Percentiles rank a stretch among this genome's conserved stretches.
These are phyloP conservation scores for Achaetomium macrosporum DNA, from an alignment of 2,329 filamentous ascomycete species.

Conservation along the genomic window DNA sequence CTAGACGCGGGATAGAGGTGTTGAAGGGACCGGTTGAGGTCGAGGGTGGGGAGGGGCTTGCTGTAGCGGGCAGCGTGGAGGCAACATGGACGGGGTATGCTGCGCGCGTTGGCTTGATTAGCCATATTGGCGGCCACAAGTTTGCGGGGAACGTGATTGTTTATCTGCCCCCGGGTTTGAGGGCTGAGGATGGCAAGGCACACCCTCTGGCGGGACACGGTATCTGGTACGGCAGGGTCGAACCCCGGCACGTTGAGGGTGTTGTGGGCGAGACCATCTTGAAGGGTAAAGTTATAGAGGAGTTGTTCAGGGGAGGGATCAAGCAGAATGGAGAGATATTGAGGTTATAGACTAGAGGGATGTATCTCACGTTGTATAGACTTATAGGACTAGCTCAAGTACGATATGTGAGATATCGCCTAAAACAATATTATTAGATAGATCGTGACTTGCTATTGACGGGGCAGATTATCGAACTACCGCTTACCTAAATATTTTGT, in stretches of 20 bases:
- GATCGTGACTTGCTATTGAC: too few relatives aligned
- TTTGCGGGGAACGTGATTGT: slow-evolving; percentile 81
- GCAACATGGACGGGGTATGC: slow-evolving; percentile 26
- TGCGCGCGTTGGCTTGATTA: slow-evolving; percentile 64
- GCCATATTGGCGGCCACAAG: slow-evolving; percentile 79
- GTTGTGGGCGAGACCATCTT: slow-evolving; percentile 66
- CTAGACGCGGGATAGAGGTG: slow-evolving; percentile 44
- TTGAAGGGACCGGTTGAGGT: slow-evolving; percentile 41
- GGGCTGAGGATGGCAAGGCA: slow-evolving; percentile 33
- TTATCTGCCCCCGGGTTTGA: slow-evolving; percentile 60
- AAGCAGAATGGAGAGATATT: slow-evolving; percentile 48
- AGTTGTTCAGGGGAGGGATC: slow-evolving; percentile 68
- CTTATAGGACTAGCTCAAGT: too few relatives aligned
- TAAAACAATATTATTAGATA: too few relatives aligned
- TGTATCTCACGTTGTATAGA: background rate
- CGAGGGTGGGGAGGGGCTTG: slow-evolving; percentile 26
- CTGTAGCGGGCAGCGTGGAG: slow-evolving; percentile 13
- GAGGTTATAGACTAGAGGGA: slow-evolving; percentile 33
- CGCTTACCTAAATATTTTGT: too few relatives aligned
- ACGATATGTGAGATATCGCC: too few relatives aligned
- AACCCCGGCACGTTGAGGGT: slow-evolving; percentile 69
- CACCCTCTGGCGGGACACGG: slow-evolving; percentile 64
- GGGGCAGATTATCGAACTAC: too few relatives aligned
- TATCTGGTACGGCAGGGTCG: slow-evolving; percentile 77
- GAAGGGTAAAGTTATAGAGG: slow-evolving; percentile 60